Base-by-base conservation (phyloP, 768 basidiomycete genomes). In the Mycena venus region DNA sequence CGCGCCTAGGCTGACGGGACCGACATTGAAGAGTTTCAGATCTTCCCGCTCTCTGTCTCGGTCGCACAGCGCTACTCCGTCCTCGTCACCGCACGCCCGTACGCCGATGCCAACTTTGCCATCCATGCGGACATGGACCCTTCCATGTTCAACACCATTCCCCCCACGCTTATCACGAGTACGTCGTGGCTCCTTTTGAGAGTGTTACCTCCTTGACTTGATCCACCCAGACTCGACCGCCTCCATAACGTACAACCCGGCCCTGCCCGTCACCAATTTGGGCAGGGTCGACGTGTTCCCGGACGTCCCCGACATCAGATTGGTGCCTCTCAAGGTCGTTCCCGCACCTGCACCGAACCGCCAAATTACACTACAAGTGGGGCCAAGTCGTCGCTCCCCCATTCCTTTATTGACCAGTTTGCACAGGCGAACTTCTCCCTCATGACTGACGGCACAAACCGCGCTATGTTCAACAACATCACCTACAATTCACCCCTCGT, bases 21-120 rank as follows among this genome's bases (percentile, higher is more conserved):
- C 0, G 98, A 99, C 84, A 88, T 92, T 2, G 88, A 94, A 79
- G 92, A 93, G 74, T 93, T 85, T 47, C 88, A 92, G 0, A 92
- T 92, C 75, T 93, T 95, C 80, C 82, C 94, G 42, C 78, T 99
- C 61, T 88, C 91, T 49, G 69, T 99, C 69, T 88, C 95, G 15
- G 96, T 94, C 36, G 97, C 97, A 0, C 98, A 99, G 82, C 92
- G 98, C 23, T 98, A 98, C 83, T 97, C 97, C 0, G 87, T 99
- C 47, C 91, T 99, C 36, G 95, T 99, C 64, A 93, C 93, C 14
- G 97, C 98, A 11, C 91, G 94, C 59, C 97, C 97, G 82, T 94
- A 96, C 75, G 94, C 93, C 0, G 84, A 89, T 2, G 85, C 90
- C 25, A 98, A 99, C 86, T 99, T 93, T 92, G 91, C 90, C 62